Base-by-base conservation (phyloP, 2,329 filamentous ascomycete species). In the Penicillium sp. region DNA sequence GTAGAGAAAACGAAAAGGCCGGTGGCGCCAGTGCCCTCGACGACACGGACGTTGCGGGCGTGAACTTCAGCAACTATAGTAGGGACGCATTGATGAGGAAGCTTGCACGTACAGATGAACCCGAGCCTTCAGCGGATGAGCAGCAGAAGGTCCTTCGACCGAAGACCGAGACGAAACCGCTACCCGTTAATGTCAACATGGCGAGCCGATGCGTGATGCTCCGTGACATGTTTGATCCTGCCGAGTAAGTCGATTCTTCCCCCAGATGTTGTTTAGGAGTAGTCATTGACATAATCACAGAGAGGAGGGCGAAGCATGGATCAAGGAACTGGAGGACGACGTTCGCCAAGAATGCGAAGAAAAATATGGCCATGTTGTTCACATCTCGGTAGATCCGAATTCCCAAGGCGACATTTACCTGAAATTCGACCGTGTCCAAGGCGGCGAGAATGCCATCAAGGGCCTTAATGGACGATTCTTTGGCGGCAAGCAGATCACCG, bases 1-100 rank as follows among this genome's bases (percentile, higher is more conserved):
- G 88, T 61, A 87, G 92, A 65, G 91, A 96, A 67, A 90, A 87
- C 71, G 91, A 96, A 68, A 96, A 97, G 75, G 84, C 84, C 61
- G 84, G 89, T 39, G 91, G 91, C 64, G 93, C 93, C 43, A 96
- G 92, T 77, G 94, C 94, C 66, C 81, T 99, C 46, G 94, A 99
- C 76, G 94, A 99, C 71, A 96, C 92, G 56, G 94, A 99, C 74
- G 94, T 99, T 70, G 91, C 90, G 45, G 94, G 94, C 69, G 93
- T 99, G 75, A 97, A 97, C 78, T 97, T 97, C 88, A 96, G 91
- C 83, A 97, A 97, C 76, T 97, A 96, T 80, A 96, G 91, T 81
- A 90, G 94, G 78, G 91, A 97, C 79, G 90, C 92, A 70, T 87
- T 99, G 76, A 99, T 99, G 94, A 86, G 91, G 75, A 97, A 97